Evolutionary conservation across 352 stramenopile species (phyloP).

Genomic region (Thalassiosira mediterranea): DNA sequence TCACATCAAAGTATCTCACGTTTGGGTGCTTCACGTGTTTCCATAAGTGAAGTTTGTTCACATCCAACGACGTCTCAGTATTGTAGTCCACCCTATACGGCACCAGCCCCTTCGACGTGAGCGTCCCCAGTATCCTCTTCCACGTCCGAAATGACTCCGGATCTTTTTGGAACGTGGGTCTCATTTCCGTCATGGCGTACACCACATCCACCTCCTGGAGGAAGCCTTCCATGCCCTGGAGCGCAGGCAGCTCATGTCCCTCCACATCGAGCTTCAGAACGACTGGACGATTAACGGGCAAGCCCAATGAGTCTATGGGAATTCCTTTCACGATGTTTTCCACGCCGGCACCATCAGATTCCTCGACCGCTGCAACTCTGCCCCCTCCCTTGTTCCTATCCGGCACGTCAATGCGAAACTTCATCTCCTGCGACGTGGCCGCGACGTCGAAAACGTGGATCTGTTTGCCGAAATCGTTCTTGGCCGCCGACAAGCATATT

Average conservation of each 20-base stretch:
- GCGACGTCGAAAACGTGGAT: conserved; percentile 23
- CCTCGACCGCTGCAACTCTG: conserved; percentile 16
- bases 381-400: conserved; percentile 7
- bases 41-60: conserved; percentile 16
- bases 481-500: conserved; percentile 26
- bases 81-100: conserved; percentile 31
- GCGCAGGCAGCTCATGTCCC: conserved; percentile 22
- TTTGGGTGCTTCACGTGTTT: conserved; percentile 25
- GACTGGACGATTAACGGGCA: conserved; percentile 16
- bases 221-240: conserved; percentile 27
- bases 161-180: conserved; percentile 15
- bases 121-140: conserved; percentile 16
- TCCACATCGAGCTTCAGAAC: conserved; percentile 48
- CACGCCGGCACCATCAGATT: background rate
- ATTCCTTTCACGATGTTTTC: conserved; percentile 24
- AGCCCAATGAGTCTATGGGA: conserved; percentile 25
- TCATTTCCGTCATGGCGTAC: conserved; percentile 37
- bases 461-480: conserved; percentile 28
- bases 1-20: conserved; percentile 32
- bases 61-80: conserved; percentile 15
- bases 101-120: conserved; percentile 15
- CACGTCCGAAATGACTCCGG: no score
- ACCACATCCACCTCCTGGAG: conserved; percentile 25
- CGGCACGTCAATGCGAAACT: conserved; percentile 13
- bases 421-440: conserved; percentile 11